Evolutionary conservation across 2,329 filamentous ascomycete genomes (phyloP), one percentile per base, ranked within the genome.

Genomic region (Thermothelomyces thermophilus): DNA sequence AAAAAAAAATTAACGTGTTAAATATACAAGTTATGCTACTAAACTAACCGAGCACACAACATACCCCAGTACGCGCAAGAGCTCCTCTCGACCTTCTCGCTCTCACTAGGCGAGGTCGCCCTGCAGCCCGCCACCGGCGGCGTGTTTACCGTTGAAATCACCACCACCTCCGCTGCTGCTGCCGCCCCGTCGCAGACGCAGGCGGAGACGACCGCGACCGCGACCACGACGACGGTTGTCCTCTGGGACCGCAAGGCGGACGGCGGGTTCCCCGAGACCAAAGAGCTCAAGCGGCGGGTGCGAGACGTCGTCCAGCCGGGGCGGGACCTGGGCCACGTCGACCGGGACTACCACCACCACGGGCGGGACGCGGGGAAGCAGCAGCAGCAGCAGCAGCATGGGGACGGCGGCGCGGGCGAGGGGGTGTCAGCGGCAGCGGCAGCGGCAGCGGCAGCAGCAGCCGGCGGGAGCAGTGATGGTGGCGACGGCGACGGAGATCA

Each of bases 261-360:
- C 63, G 87, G 87, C 26, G 90, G 93, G 0, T 98, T 98, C 68
- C 93, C 91, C 53, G 90, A 96, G 70, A 90, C 87, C 2, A 95
- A 96, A 69, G 84, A 91, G 58, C 76, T 96, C 37, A 96, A 97
- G 71, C 82, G 89, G 52, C 76, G 84, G 14, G 81, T 96, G 5
- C 75, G 91, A 51, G 87, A 96, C 69, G 75, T 87, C 45, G 83
- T 96, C 59, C 84, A 93, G 61, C 91, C 90, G 0, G 74, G 72
- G 1, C 76, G 86, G 54, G 79, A 91, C 62, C 70, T 96, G 46
- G 91, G 91, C 0, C 91, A 97, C 69, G 84, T 89, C 20, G 86
- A 90, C 66, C 73, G 80, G 48, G 66, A 75, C 46, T 63, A 73
- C 41, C 51, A 52, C 3, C 63, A 73, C 41, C 51, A 52, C 3